These are phyloP conservation scores for Haplographium delicatum DNA, from an alignment of 495 filamentous ascomycete genomes.

Conservation along the genomic window DNA sequence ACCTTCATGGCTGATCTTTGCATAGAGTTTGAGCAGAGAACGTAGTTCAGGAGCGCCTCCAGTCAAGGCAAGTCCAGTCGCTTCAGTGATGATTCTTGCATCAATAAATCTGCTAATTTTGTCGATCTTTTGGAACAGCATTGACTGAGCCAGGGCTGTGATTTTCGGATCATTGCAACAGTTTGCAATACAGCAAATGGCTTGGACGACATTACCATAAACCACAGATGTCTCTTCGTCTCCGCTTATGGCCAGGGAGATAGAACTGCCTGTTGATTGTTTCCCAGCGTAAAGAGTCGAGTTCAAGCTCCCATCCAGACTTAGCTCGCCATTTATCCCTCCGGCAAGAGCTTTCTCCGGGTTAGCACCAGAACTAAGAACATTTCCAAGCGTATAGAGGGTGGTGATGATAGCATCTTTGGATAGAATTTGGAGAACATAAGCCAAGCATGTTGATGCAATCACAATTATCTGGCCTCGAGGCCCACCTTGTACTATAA, in stretches of 20 bases:
- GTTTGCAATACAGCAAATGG: slow-evolving; percentile 80
- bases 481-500: slow-evolving; percentile 75
- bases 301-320: slow-evolving; percentile 25
- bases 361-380: slow-evolving; percentile 60
- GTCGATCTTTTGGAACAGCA: slow-evolving; percentile 88
- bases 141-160: slow-evolving; percentile 88
- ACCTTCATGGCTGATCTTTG: slow-evolving; percentile 64
- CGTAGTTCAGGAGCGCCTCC: slow-evolving; percentile 75
- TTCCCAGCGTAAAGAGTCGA: slow-evolving; percentile 45
- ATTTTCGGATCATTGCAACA: slow-evolving; percentile 84
- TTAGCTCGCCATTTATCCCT: slow-evolving; percentile 28
- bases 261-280: slow-evolving; percentile 65
- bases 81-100: slow-evolving; percentile 74
- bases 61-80: slow-evolving; percentile 67
- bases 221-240: slow-evolving; percentile 69
- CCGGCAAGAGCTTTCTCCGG: slow-evolving; percentile 35
- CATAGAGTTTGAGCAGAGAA: slow-evolving; percentile 76
- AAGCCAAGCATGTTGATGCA: slow-evolving; percentile 77
- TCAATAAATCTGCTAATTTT: slow-evolving; percentile 74
- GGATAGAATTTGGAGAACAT: slow-evolving; percentile 70
- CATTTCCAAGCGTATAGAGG: slow-evolving; percentile 89
- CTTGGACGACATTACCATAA: slow-evolving; percentile 77
- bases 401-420: slow-evolving; percentile 93
- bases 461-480: slow-evolving; percentile 58
- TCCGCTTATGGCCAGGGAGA: slow-evolving; percentile 64